Evolutionary conservation across 306 rosid genomes (phyloP).

Genomic region (Citrullus amarus): DNA sequence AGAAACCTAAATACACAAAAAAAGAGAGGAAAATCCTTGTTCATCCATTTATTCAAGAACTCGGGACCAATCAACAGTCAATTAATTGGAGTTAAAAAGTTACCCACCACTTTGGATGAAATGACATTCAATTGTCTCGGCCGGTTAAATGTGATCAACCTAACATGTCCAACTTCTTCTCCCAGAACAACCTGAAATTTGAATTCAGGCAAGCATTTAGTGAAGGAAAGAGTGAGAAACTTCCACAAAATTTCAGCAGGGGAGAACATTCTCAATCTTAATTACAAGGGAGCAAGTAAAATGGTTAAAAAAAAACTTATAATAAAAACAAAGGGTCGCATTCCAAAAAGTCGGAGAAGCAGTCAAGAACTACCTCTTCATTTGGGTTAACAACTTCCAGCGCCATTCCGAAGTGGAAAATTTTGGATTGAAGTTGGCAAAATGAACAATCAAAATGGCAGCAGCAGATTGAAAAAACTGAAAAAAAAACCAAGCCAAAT

Average conservation of each 20-base stretch:
- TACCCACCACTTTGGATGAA: slow-evolving; percentile 51
- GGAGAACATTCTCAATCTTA: not conserved
- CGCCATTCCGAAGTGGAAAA: slow-evolving; percentile 31
- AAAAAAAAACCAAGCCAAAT: not conserved
- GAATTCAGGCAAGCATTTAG: slow-evolving; percentile 9
- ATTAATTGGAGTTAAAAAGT: not conserved
- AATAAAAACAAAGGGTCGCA: not conserved
- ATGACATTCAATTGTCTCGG: slow-evolving; percentile 82
- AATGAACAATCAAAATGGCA: not conserved
- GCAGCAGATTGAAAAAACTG: not conserved
- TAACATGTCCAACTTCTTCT: slow-evolving; percentile 61
- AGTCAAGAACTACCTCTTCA: slow-evolving; percentile 32
- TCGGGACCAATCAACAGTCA: not conserved
- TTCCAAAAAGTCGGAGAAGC: not conserved
- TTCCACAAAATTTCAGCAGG: not conserved
- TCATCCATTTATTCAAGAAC: not conserved
- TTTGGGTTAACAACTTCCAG: slow-evolving; percentile 19
- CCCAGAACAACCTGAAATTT: slow-evolving; percentile 59
- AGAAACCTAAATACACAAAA: slow-evolving; percentile 40
- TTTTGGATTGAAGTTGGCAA: not conserved
- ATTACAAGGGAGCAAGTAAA: not conserved
- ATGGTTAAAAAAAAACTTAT: too few relatives aligned
- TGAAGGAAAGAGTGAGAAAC: not conserved
- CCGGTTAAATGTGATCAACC: slow-evolving; percentile 66
- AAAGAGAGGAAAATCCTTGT: not conserved